Base-by-base conservation (phyloP, 176 grass and related monocot genomes). In the Pontederia crassipes region DNA sequence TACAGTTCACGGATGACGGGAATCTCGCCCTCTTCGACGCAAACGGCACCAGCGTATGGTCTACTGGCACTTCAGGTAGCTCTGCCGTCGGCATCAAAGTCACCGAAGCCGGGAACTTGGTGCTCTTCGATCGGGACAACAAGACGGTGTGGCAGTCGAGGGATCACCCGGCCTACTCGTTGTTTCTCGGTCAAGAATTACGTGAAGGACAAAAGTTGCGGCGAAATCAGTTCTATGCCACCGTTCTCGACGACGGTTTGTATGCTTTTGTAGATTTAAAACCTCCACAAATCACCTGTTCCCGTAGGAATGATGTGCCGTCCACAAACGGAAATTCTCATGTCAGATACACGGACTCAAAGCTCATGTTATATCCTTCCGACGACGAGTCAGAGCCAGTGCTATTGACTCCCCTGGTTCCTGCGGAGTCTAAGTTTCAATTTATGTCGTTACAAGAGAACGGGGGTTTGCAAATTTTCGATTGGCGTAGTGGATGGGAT, bases 141-240 rank as follows among this genome's bases (percentile, higher is more conserved):
- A n/a, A n/a, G n/a, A 65, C 70, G 17, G 73, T 85, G 12, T 80
- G 82, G 82, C 82, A 85, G 60, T 85, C 82, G 6, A 80, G 79
- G 50, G 67, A 63, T 1, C 77, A 85, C 15, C 82, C 72, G 2
- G 80, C 82, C 9, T 49, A 85, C 59, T 26, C 52, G 3, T 32
- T 85, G 16, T 7, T 85, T 48, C 24, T 62, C 17, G 77, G 71
- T 16, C 77, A 85, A 35, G 66, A 59, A 52, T 18, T 80, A 5
- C 17, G 49, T 28, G 67, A 67, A 68, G 68, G 77, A 17, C 20
- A 47, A 71, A 85, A 85, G 20, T 77, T 11, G 67, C 72, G 57
- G 0, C 50, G 73, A 26, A 68, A 61, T 62, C 32, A 57, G 15
- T 49, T 80, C 13, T 58, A 77, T n/a, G 49, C 73, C 28, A 64